Evolutionary conservation across 495 filamentous ascomycete species (phyloP), one percentile per base, ranked within the genome.

Genomic region (Trichoderma erinaceum): DNA sequence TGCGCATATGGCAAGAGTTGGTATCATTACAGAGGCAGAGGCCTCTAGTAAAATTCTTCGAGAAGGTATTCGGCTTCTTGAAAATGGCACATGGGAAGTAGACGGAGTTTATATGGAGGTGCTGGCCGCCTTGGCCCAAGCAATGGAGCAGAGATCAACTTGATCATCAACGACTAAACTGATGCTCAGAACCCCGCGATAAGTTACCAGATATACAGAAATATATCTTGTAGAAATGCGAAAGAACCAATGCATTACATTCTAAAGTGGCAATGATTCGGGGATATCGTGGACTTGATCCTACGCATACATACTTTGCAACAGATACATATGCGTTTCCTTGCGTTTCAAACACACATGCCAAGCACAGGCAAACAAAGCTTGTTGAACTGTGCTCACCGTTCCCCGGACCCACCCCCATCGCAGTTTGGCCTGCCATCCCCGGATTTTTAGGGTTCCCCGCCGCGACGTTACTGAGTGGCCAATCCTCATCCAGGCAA

Each of bases 1-100:
- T 44, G 81, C 77, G 0, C 78, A 78, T 68, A 68, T 86, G 5
- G 21, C 29, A 32, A 63, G 29, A 12, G 56, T 63, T 32, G 56
- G 56, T 0, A 7, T 27, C n/a, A 63, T 63, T 16, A 25, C 21
- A 16, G 4, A 32, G 7, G 23, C 21, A 6, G 7, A 4, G 8
- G 56, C 56, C 13, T 16, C 56, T 0, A 21, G 56, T 21, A 63
- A 13, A 16, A 63, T 63, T 6, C 56, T 63, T 8, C 12, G 21
- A 63, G 56, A 63, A 32, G 56, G 56, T 6, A 63, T 63, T 21
- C 12, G 56, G n/a, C 56, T 63, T 7, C 56, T 63, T 21, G 56
- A 5, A 63, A 63, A 32, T 25, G 16, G 13, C 2, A 18, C 43
- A 46, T 46, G 43, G 43, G 43, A 11, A 11, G 43, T 11, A 4